Conservation (phyloP, 2,329 filamentous ascomycete genomes). For the Purpureocillium lavendulum region DNA sequence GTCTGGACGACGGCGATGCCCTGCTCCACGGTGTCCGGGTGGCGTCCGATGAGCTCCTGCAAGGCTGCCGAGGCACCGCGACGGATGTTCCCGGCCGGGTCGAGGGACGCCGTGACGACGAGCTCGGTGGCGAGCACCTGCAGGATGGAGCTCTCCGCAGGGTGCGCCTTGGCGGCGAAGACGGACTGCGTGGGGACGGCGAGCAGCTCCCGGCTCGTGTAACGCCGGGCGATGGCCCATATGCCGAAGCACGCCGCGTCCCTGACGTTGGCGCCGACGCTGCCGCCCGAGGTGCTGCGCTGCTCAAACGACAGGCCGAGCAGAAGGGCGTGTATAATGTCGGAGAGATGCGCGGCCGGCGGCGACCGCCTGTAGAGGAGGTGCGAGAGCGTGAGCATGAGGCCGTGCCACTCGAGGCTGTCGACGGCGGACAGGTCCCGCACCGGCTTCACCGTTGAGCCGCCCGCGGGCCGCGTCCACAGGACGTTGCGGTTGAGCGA, state of each 20-base stretch:
- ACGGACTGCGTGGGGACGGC: slow-evolving; percentile 45
- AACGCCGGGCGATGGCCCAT: slow-evolving; percentile 85
- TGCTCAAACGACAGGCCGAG: slow-evolving; percentile 84
- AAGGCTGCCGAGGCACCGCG: slow-evolving; percentile 87
- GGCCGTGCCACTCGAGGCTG: slow-evolving; percentile 81
- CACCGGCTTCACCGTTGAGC: slow-evolving; percentile 22
- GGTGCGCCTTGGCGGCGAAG: slow-evolving; percentile 28
- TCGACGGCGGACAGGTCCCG: slow-evolving; percentile 69
- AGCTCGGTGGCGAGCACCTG: slow-evolving; percentile 77
- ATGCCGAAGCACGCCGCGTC: slow-evolving; percentile 96
- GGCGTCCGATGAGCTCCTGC: slow-evolving; percentile 87
- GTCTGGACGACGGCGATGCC: slow-evolving; percentile 82
- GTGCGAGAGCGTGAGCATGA: slow-evolving; percentile 81
- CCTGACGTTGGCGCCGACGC: slow-evolving; percentile 80
- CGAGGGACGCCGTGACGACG: slow-evolving; percentile 72
- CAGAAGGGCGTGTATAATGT: slow-evolving; percentile 69
- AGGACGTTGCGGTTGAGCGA: slow-evolving; percentile 52
- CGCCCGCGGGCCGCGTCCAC: slow-evolving; percentile 33
- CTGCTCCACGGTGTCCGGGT: slow-evolving; percentile 73
- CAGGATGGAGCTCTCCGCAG: slow-evolving; percentile 42
- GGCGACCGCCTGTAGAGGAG: slow-evolving; percentile 78
- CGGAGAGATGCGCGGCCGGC: slow-evolving; percentile 58
- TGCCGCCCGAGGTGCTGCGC: slow-evolving; percentile 73
- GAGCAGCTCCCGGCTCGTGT: slow-evolving; percentile 70
- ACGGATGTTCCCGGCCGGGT: slow-evolving; percentile 87